Base-by-base conservation (phyloP, 2,329 filamentous ascomycete genomes). In the Drechslerella stenobrocha region DNA sequence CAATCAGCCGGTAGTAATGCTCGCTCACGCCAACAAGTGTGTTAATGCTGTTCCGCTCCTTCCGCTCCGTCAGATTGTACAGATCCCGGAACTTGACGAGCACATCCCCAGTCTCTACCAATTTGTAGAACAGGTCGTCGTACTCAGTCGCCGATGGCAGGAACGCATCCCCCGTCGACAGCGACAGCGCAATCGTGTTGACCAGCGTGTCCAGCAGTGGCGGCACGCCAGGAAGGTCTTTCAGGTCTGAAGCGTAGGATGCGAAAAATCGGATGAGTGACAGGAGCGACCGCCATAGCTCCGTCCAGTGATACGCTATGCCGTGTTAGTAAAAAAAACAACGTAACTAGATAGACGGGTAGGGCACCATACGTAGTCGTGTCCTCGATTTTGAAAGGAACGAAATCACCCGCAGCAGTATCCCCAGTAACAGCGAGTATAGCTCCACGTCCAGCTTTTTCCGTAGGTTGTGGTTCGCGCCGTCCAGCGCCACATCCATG, bases 41-140 rank as follows among this genome's bases (percentile, higher is more conserved):
- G 48, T 89, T 87, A 73, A 96, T 93, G 2, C 89, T 89, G 77
- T 82, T 88, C 45, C 82, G 83, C 20, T 80, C 77, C 45, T 83
- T 63, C 7, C 64, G 77, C 65, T 81, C 82, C 1, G 78, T 79
- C 13, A 87, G 77, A 2, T 79, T 78, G 76, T 93, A 97, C 7
- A 83, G 86, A 70, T 90, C 84, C 37, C 89, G 84, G 78, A 97
- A 96, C 74, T 89, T 90, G 28, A 82, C 79, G 20, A 97, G 81
- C 9, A 89, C 82, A 48, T 95, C 89, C 8, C 91, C 90, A 1
- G 87, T 88, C 77, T 98, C 93, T 23, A 97, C 90, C 1, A 97
- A 83, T 78, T 98, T 98, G 83, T 98, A 98, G 78, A 98, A 97
- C 0, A 98, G 81, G 74, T 98, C 93, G 73, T 98, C 93, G 76